These are phyloP conservation scores for Flaveria floridana DNA, from an alignment of 140 eudicot genomes.

Conservation along the genomic window DNA sequence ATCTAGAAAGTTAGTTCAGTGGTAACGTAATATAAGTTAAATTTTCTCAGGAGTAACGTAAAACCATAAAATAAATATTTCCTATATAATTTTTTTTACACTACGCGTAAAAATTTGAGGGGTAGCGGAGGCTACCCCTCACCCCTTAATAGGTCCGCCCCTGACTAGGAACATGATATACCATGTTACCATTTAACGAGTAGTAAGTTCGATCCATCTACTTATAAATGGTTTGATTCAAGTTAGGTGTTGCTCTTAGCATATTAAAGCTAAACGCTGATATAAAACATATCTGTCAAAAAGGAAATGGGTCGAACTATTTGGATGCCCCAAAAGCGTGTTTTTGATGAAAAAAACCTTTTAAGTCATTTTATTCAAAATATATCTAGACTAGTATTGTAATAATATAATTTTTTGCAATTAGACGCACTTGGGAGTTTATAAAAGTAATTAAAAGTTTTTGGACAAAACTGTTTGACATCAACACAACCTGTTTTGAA, in stretches of 20 bases:
- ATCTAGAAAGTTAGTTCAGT: too few relatives aligned
- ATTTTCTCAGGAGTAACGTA: too few relatives aligned
- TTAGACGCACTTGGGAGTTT: neutral
- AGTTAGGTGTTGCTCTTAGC: neutral
- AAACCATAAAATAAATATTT: too few relatives aligned
- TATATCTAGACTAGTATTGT: neutral
- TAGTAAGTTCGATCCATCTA: neutral
- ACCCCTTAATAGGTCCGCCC: too few relatives aligned
- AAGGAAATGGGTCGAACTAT: neutral
- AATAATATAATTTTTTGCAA: neutral
- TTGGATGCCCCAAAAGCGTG: neutral
- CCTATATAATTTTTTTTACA: too few relatives aligned
- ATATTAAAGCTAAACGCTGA: neutral
- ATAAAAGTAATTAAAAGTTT: neutral
- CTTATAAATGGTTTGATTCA: neutral
- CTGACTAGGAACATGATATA: constrained; percentile 3
- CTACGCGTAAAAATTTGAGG: too few relatives aligned
- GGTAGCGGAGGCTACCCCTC: too few relatives aligned
- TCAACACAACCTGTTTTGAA: neutral
- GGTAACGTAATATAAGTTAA: too few relatives aligned
- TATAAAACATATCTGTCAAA: neutral
- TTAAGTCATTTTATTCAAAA: neutral
- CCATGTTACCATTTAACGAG: too few relatives aligned
- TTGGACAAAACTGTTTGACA: neutral
- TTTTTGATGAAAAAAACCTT: neutral